Conservation (phyloP, 441 rosid species). For the Erodium moschatum region DNA sequence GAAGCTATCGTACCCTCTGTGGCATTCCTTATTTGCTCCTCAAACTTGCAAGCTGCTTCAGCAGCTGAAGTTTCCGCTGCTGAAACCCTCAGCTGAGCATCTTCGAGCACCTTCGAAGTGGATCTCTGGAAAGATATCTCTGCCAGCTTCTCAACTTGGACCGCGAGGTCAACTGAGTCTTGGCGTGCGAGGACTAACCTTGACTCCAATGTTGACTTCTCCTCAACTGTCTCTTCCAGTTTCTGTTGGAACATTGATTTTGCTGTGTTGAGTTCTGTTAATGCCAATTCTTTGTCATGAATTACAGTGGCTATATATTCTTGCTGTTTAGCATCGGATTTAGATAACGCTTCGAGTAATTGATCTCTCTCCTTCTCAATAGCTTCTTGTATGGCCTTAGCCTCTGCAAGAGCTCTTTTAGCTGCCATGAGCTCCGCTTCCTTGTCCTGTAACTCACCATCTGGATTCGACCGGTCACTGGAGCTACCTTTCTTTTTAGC, state of each 20-base stretch:
- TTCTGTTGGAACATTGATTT: conserved; percentile 32
- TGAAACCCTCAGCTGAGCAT: conserved; percentile 34
- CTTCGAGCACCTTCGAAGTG: conserved; percentile 32
- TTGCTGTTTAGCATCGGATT: conserved; percentile 31
- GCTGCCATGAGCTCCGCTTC: conserved; percentile 24
- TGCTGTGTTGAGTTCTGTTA: conserved; percentile 32
- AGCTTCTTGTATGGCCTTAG: conserved; percentile 26
- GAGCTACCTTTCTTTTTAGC: conserved; percentile 27
- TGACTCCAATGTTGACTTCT: conserved; percentile 33
- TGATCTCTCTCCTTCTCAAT: conserved; percentile 34
- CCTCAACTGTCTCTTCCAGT: conserved; percentile 32
- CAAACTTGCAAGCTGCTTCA: conserved; percentile 31
- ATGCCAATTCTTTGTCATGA: conserved; percentile 34
- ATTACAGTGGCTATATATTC: conserved; percentile 29
- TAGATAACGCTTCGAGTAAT: conserved; percentile 35
- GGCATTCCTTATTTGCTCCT: conserved; percentile 37
- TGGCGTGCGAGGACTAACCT: conserved; percentile 38
- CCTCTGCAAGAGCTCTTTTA: conserved; percentile 34
- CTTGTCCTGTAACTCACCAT: conserved; percentile 18
- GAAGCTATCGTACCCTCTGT: conserved; percentile 33
- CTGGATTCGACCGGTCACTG: conserved; percentile 6
- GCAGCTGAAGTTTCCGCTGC: conserved; percentile 44
- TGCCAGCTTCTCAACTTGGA: conserved; percentile 42
- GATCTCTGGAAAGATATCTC: conserved; percentile 39
- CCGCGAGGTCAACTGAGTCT: conserved; percentile 41